Evolutionary conservation across 1,284 basidiomycete genomes (phyloP).

Genomic region (Abortiporus biennis): DNA sequence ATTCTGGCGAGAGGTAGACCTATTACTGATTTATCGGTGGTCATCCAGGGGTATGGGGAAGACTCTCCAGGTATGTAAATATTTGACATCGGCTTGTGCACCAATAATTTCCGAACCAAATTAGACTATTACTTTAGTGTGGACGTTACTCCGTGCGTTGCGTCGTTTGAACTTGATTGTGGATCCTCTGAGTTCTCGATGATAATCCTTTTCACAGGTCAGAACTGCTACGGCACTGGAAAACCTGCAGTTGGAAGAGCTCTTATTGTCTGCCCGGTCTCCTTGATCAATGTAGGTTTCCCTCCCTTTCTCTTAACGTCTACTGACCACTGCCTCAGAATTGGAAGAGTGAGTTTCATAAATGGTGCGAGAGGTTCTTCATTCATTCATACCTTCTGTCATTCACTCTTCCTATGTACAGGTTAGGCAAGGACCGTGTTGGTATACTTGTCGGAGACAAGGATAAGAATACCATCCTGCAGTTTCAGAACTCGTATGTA

Average conservation of each 20-base stretch:
- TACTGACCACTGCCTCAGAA: slow-evolving; percentile 47
- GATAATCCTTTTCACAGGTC: slow-evolving; percentile 42
- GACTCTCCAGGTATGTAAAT: slow-evolving; percentile 67
- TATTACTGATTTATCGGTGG: slow-evolving; percentile 1
- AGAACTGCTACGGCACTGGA: slow-evolving; percentile 72
- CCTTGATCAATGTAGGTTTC: slow-evolving; percentile 69
- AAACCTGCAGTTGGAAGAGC: slow-evolving; percentile 68
- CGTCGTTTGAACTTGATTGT: too few relatives aligned
- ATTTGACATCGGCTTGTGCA: neutral
- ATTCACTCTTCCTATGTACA: slow-evolving; percentile 14
- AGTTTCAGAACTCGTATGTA: slow-evolving; percentile 69
- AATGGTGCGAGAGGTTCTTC: slow-evolving; percentile 58
- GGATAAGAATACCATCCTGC: slow-evolving; percentile 62
- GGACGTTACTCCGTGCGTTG: slow-evolving; percentile 79
- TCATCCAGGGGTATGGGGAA: slow-evolving; percentile 86
- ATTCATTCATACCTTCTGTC: neutral
- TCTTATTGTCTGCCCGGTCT: slow-evolving; percentile 92
- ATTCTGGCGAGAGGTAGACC: slow-evolving; percentile 1
- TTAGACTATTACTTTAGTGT: slow-evolving; percentile 82
- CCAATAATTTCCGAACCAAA: slow-evolving; percentile 9
- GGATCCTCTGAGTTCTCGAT: too few relatives aligned
- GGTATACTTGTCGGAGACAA: slow-evolving; percentile 81
- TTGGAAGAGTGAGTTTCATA: slow-evolving; percentile 94
- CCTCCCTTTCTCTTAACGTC: neutral
- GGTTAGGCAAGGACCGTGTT: slow-evolving; percentile 77